Conservation (phyloP, 805 yeast genomes). For the Sporopachydermia lactativora region DNA sequence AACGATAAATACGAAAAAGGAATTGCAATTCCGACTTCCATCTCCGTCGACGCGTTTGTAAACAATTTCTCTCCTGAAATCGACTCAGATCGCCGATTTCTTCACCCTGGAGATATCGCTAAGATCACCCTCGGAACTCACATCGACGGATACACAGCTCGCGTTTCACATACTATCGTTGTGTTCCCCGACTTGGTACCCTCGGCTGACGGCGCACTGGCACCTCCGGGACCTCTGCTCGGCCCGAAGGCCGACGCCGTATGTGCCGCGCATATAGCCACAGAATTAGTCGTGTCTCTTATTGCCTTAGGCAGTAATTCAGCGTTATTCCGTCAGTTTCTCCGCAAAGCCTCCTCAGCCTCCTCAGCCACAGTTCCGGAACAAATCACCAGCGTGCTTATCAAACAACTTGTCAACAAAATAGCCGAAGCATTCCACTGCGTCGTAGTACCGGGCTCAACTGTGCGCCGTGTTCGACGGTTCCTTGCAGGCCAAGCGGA, state of each 20-base stretch:
- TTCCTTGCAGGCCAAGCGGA: conserved; percentile 94
- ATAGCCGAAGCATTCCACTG: conserved; percentile 78
- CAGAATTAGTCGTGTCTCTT: conserved; percentile 69
- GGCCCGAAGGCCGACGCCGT: conserved; percentile 84
- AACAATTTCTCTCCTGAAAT: conserved; percentile 80
- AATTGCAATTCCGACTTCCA: conserved; percentile 80
- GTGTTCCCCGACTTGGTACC: conserved; percentile 46
- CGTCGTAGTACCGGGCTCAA: conserved; percentile 81
- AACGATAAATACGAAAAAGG: conserved; percentile 55
- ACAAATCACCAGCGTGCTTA: conserved; percentile 48
- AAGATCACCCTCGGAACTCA: conserved; percentile 82
- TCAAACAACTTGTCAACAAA: conserved; percentile 70
- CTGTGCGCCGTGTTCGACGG: conserved; percentile 82
- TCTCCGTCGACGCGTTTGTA: conserved; percentile 70
- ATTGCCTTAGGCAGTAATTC: conserved; percentile 64
- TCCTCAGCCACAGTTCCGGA: conserved; percentile 6
- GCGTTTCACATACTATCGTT: conserved; percentile 75
- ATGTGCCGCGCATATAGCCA: conserved; percentile 80
- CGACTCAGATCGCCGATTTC: conserved; percentile 24
- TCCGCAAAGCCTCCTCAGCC: conserved; percentile 6
- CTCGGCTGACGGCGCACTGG: conserved; percentile 27
- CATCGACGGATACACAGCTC: conserved; percentile 88
- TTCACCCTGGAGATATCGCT: conserved; percentile 70
- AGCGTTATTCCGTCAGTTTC: conserved; percentile 19
- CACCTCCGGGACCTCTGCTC: conserved; percentile 64